A percentile compares a stretch with the other conserved stretches of the same genome.
These are phyloP conservation scores for Colletotrichum trifolii DNA, from an alignment of 2,329 filamentous ascomycete species.

Conservation along the genomic window DNA sequence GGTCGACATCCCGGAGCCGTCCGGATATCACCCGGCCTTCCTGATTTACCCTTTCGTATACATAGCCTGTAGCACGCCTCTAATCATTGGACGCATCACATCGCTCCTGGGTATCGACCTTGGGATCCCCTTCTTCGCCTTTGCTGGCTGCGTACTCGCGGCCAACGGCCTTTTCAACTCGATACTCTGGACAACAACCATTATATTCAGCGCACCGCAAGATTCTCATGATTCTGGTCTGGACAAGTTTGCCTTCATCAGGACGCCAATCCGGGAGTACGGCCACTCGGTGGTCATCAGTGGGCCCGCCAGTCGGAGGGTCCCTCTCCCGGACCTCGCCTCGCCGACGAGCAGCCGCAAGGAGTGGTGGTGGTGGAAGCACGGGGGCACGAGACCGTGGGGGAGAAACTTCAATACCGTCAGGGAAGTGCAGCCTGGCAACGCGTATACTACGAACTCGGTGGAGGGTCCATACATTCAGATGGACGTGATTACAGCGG, in stretches of 20 bases:
- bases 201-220: conserved; percentile 46
- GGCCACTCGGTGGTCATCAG: conserved; percentile 28
- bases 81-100: conserved; percentile 68
- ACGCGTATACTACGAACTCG: too few species aligned
- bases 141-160: conserved; percentile 62
- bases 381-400: conserved; percentile 22
- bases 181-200: conserved; percentile 45
- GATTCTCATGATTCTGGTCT: conserved; percentile 40
- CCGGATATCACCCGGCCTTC: conserved; percentile 50
- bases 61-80: conserved; percentile 69
- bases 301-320: conserved; percentile 18
- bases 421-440: too few species aligned
- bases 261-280: conserved; percentile 28
- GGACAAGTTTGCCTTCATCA: conserved; percentile 40
- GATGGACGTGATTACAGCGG: too few species aligned
- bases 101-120: conserved; percentile 61
- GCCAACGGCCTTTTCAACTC: conserved; percentile 59
- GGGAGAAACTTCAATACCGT: not conserved
- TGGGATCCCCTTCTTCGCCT: conserved; percentile 60
- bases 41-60: conserved; percentile 73
- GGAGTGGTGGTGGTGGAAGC: conserved; percentile 34
- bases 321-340: not conserved
- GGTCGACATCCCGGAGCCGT: not conserved
- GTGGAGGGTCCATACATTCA: too few species aligned
- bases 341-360: not conserved